Base-by-base conservation (phyloP, 2,329 filamentous ascomycete species). In the Pyrenophora graminea region DNA sequence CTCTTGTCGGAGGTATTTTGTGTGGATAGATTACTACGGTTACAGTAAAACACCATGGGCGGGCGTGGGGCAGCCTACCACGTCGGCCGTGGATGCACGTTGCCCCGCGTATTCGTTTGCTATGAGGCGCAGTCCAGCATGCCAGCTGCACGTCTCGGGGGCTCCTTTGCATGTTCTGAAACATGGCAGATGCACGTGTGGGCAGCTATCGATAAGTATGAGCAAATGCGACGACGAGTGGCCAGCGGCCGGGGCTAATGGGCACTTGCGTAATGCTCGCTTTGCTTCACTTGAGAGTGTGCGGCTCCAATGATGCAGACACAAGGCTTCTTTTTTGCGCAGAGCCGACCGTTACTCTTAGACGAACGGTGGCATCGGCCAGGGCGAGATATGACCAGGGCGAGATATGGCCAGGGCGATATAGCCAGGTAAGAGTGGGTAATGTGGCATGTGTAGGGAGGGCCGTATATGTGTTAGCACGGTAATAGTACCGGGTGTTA, bases 151-250 rank as follows among this genome's bases (percentile, higher is more conserved):
- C 61, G 57, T 49, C 30, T 62, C 56, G 64, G 64, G 44, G 54
- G 56, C 59, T 48, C 51, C 58, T 55, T 45, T 66, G 68, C 63
- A 67, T 51, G 53, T 55, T 62, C 61, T 66, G 66, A 71, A 72
- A 72, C 69, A 66, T 46, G 48, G 58, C 47, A 55, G 23, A 45
- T 31, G 25, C n/a, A 36, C 32, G 55, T 56, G 59, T 59, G 64
- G 62, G 51, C 49, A 53, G 59, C 62, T 68, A 71, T 71, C 63
- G 64, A 70, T 70, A 70, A 53, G 55, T 61, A 60, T 55, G 46
- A 48, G 49, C 54, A 39, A 59, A 63, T 63, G 59, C 63, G 58
- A 55, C 59, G 55, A 43, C 56, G 57, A 66, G 62, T 66, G 64
- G 67, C 38, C 46, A 56, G 6, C 56, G 32, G 54, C 61, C 53